These are phyloP conservation scores for Ampelocalamus luodianensis DNA, from an alignment of 176 grass and related monocot species.

Conservation along the genomic window DNA sequence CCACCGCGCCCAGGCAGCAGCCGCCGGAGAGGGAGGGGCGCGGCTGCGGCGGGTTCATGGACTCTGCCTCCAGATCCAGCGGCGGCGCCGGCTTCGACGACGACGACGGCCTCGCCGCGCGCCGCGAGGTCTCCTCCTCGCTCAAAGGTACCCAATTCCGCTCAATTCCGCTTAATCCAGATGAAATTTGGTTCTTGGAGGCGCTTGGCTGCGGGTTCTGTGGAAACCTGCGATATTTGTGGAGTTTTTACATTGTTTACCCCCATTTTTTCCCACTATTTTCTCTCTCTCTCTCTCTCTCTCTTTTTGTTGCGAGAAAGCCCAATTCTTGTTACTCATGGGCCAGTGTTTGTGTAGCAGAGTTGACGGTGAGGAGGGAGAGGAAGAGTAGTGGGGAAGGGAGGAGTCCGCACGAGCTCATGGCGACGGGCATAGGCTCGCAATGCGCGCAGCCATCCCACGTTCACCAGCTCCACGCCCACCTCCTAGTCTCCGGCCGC, in stretches of 20 bases:
- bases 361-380: slow-evolving; percentile 50
- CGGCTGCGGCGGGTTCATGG: slow-evolving; percentile 51
- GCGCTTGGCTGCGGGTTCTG: neutral
- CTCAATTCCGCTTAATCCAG: neutral
- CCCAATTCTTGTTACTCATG: slow-evolving; percentile 30
- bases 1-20: slow-evolving; percentile 42
- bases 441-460: slow-evolving; percentile 43
- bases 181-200: neutral
- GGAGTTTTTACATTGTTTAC: slow-evolving; percentile 7
- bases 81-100: slow-evolving; percentile 82
- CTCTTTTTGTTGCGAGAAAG: neutral
- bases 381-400: slow-evolving; percentile 40
- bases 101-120: slow-evolving; percentile 67
- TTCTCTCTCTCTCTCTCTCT: neutral
- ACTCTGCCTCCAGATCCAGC: slow-evolving; percentile 83
- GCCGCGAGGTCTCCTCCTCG: slow-evolving; percentile 83
- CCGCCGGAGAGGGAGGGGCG: slow-evolving; percentile 49
- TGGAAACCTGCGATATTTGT: neutral
- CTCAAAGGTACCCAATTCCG: slow-evolving; percentile 69
- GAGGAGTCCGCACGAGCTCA: neutral
- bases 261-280: neutral
- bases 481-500: slow-evolving; percentile 49
- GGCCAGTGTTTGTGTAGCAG: slow-evolving; percentile 41
- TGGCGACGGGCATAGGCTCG: neutral
- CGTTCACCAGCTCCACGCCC: slow-evolving; percentile 53